phyloP scores from a whole-genome alignment of 495 filamentous ascomycete genomes.

The Articulospora tetracladia region DNA sequence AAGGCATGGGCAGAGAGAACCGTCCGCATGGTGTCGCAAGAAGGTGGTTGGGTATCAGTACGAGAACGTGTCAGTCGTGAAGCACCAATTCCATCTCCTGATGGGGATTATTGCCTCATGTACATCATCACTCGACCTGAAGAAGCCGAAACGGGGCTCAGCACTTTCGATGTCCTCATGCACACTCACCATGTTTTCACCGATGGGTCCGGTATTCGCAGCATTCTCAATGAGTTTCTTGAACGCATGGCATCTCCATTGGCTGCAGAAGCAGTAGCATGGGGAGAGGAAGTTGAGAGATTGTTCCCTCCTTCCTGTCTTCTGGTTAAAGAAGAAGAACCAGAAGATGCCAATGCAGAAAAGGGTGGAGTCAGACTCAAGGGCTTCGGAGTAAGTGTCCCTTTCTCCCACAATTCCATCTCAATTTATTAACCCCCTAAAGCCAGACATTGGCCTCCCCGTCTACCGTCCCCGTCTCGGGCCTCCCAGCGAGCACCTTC shows the following conservation, averaged over 20 bases:
- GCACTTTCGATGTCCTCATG: constrained; percentile 5
- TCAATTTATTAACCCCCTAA: neutral
- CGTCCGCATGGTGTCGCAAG: neutral
- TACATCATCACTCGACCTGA: neutral
- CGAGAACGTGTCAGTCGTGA: constrained; percentile 1
- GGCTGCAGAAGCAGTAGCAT: neutral
- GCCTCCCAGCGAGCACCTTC: neutral
- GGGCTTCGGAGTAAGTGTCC: neutral
- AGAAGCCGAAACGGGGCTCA: neutral
- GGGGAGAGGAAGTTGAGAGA: constrained; percentile 2
- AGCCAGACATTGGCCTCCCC: constrained; percentile 2
- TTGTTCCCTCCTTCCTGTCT: neutral
- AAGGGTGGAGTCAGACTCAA: neutral
- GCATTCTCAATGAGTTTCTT: constrained; percentile 10
- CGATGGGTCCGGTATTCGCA: constrained; percentile 1
- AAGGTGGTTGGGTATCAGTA: constrained; percentile 1
- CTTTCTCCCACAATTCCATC: neutral
- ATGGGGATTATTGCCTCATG: constrained; percentile 4
- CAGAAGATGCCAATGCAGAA: neutral
- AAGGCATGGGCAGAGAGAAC: constrained; percentile 1
- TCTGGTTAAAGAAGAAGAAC: constrained; percentile 3
- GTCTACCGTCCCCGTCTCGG: constrained; percentile 1
- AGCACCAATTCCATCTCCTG: neutral
- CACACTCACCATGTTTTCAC: constrained; percentile 5
- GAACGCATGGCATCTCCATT: neutral